phyloP scores from a whole-genome alignment of 768 basidiomycete species.

The Clitopilus passeckerianus region DNA sequence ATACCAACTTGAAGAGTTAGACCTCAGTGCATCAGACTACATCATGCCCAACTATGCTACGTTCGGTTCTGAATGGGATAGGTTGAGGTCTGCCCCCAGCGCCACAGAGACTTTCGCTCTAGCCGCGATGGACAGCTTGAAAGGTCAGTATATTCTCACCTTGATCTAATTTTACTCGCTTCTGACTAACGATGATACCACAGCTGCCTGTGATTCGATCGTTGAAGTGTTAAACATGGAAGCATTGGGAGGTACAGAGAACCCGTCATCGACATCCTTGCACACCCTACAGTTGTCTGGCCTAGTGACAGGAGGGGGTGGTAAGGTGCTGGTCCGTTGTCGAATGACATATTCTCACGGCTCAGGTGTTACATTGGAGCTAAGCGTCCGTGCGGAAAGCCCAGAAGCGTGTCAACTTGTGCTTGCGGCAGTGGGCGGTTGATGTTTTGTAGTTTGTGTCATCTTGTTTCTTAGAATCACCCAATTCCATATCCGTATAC shows the following conservation, averaged over 20 bases:
- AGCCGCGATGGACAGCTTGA: constrained; percentile 87
- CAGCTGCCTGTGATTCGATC: constrained; percentile 95
- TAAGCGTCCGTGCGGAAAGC: constrained; percentile 89
- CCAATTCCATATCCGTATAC: not conserved
- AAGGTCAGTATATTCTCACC: constrained; percentile 54
- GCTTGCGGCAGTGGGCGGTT: constrained; percentile 83
- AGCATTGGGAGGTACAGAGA: constrained; percentile 86
- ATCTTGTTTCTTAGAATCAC: not conserved
- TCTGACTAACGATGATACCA: constrained; percentile 13
- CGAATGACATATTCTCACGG: constrained; percentile 93
- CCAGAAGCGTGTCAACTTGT: constrained; percentile 84
- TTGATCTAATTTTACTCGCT: constrained; percentile 2
- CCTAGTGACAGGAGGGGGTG: constrained; percentile 84
- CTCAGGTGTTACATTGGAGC: constrained; percentile 88
- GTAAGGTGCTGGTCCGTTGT: constrained; percentile 92
- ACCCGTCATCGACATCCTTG: constrained; percentile 75
- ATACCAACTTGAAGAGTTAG: constrained; percentile 95
- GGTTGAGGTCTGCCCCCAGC: constrained; percentile 69
- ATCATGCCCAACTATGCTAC: constrained; percentile 92
- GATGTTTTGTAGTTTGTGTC: not conserved
- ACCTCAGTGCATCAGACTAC: constrained; percentile 91
- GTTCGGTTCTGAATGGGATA: constrained; percentile 95
- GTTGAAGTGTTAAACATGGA: constrained; percentile 98
- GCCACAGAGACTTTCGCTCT: constrained; percentile 93
- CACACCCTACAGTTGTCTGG: constrained; percentile 95